Evolutionary conservation across 2,329 filamentous ascomycete species (phyloP), one percentile per base, ranked within the genome.

Genomic region (Ceratocystis diversiconidia): DNA sequence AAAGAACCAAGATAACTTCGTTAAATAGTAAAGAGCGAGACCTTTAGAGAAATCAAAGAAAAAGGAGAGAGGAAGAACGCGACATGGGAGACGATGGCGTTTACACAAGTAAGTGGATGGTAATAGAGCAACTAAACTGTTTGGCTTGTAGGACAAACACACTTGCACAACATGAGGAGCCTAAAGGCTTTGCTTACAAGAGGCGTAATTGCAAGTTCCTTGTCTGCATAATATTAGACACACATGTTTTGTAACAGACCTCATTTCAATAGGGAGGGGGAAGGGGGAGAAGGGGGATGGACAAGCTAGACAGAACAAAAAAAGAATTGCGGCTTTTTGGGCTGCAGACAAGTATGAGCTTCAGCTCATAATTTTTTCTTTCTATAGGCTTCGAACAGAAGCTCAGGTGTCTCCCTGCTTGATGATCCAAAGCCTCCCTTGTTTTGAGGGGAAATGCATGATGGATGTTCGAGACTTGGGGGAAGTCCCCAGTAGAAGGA

Each of bases 191-290:
- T 50, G 48, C 17, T 50, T 19, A 50, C 17, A 50, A 50, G 48
- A 50, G 46, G 5, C 46, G n/a, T 48, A 48, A 10, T 48, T n/a
- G 48, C 48, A 50, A 50, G 48, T 50, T 22, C 36, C 48, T 22
- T 50, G 48, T 50, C 48, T 50, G 48, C 48, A 50, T 50, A 50
- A 50, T 50, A 50, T 50, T 50, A 50, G 48, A 50, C 17, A 50
- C 46, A 50, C 48, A 50, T 50, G 48, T 50, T 50, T 50, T 50
- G 48, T 19, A 50, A 50, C 48, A 50, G 22, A 22, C n/a, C 48
- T 50, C 48, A 50, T 50, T 50, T 50, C 19, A 19, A 50, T 10
- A 10, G 17, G 17, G 46, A 48, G 17, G 17, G 19, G 48, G 19
- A 22, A 10, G 19, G 48, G 22, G 48, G 19, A 3, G 3, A 22